phyloP scores from a whole-genome alignment of 192 early-diverging fungal genomes.

The Rhizoclosmatium globosum region DNA sequence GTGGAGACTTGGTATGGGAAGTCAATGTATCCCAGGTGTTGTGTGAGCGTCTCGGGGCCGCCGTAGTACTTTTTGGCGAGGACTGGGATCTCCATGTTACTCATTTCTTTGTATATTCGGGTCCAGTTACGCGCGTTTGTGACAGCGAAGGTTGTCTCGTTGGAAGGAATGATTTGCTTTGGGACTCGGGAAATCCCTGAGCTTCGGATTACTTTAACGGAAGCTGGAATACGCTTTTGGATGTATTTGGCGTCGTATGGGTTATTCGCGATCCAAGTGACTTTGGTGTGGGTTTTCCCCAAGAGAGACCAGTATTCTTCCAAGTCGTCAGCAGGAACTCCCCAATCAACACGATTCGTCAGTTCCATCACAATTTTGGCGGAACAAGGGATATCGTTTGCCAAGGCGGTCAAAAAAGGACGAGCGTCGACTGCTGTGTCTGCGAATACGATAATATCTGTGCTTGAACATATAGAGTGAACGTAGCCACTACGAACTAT shows the following conservation, averaged over 20 bases:
- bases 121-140: neutral
- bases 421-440: slow-evolving; percentile 15
- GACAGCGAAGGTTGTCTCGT: neutral
- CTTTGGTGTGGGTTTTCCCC: neutral
- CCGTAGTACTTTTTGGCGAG: slow-evolving; percentile 20
- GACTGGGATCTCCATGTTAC: neutral
- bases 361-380: slow-evolving; percentile 22
- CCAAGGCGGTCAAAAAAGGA: neutral
- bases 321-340: neutral
- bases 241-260: neutral
- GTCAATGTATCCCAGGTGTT: neutral
- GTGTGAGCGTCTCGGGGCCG: slow-evolving; percentile 1
- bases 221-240: neutral
- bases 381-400: neutral
- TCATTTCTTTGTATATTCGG: neutral
- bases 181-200: too few species aligned
- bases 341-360: slow-evolving; percentile 30
- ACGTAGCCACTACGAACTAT: neutral
- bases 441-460: slow-evolving; percentile 21
- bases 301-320: neutral
- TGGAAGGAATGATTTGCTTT: neutral
- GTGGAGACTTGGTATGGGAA: slow-evolving; percentile 23
- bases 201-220: too few species aligned
- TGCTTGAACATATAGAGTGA: neutral
- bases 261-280: slow-evolving; percentile 22